phyloP scores from a whole-genome alignment of 1,284 basidiomycete genomes.

The Megacollybia platyphylla region DNA sequence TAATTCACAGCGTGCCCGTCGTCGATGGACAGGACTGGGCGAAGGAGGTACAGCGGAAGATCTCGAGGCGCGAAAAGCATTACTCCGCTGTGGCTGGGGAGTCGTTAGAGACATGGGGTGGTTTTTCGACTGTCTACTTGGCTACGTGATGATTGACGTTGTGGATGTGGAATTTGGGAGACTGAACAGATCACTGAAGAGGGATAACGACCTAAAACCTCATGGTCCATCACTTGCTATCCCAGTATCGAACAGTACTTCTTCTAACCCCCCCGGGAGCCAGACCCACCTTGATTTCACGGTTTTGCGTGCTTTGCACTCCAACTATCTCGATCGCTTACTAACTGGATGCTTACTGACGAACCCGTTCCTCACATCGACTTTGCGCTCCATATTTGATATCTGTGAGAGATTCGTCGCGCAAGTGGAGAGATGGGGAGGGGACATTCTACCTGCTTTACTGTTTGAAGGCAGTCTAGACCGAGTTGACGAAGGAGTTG shows the following conservation, averaged over 20 bases:
- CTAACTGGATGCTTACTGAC: conserved; percentile 71
- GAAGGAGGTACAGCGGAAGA: conserved; percentile 75
- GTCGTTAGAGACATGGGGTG: conserved; percentile 79
- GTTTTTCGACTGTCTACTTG: conserved; percentile 76
- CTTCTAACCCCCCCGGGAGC: conserved; percentile 8
- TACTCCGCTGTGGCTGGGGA: conserved; percentile 76
- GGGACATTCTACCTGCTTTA: conserved; percentile 76
- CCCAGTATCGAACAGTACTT: conserved; percentile 8
- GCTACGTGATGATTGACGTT: conserved; percentile 84
- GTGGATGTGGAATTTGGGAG: conserved; percentile 73
- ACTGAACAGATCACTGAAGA: conserved; percentile 42
- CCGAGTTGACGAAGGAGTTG: conserved; percentile 43
- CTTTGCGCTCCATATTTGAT: conserved; percentile 64
- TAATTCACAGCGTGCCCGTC: conserved; percentile 67
- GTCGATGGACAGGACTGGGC: conserved; percentile 75
- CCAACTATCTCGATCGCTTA: conserved; percentile 70
- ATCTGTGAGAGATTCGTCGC: conserved; percentile 76
- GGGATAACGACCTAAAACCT: conserved; percentile 16
- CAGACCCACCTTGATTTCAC: conserved; percentile 54
- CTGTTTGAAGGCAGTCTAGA: conserved; percentile 66
- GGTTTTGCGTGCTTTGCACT: conserved; percentile 69
- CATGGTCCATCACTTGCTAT: conserved; percentile 6
- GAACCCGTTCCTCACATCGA: conserved; percentile 48
- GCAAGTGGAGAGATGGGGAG: conserved; percentile 85
- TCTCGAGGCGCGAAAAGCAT: conserved; percentile 43